phyloP scores from a whole-genome alignment of 371 early-diverging fungal species.

The Basidiobolus meristosporus region DNA sequence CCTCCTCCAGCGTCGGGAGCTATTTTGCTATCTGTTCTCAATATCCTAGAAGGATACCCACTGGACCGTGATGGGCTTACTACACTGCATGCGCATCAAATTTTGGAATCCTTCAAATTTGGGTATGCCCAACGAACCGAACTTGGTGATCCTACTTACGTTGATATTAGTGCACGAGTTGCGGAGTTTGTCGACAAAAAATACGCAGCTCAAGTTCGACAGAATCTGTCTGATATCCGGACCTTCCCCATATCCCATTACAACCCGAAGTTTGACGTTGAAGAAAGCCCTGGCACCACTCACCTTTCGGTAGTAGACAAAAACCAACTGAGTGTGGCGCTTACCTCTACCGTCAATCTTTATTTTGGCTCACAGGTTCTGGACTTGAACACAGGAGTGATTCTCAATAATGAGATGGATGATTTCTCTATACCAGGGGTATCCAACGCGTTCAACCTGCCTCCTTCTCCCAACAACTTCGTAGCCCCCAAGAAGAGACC shows the following conservation, averaged over 20 bases:
- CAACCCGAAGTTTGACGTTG: constrained; percentile 48
- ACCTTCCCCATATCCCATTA: constrained; percentile 53
- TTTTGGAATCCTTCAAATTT: constrained; percentile 84
- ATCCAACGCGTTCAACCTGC: constrained; percentile 69
- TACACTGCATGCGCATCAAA: constrained; percentile 43
- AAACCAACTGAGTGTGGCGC: constrained; percentile 65
- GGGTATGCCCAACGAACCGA: constrained; percentile 73
- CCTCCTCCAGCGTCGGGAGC: constrained; percentile 70
- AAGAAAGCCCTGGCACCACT: constrained; percentile 90
- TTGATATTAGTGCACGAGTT: constrained; percentile 20
- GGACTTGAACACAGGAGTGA: constrained; percentile 87
- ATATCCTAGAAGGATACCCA: constrained; percentile 72
- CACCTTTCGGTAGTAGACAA: constrained; percentile 84
- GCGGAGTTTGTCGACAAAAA: constrained; percentile 44
- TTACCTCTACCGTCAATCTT: constrained; percentile 93
- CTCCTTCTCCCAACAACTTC: constrained; percentile 69
- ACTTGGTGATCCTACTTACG: constrained; percentile 67
- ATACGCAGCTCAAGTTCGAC: constrained; percentile 35
- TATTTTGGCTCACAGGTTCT: constrained; percentile 87
- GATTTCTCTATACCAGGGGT: constrained; percentile 87
- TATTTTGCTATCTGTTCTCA: constrained; percentile 65
- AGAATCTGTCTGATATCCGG: constrained; percentile 37
- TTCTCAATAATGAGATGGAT: constrained; percentile 97
- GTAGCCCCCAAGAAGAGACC: constrained; percentile 80
- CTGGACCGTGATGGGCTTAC: constrained; percentile 25